A percentile compares a stretch with the other conserved stretches of the same genome.
These are phyloP conservation scores for Lodderomyces theae DNA, from an alignment of 1,139 yeast species.

Conservation along the genomic window DNA sequence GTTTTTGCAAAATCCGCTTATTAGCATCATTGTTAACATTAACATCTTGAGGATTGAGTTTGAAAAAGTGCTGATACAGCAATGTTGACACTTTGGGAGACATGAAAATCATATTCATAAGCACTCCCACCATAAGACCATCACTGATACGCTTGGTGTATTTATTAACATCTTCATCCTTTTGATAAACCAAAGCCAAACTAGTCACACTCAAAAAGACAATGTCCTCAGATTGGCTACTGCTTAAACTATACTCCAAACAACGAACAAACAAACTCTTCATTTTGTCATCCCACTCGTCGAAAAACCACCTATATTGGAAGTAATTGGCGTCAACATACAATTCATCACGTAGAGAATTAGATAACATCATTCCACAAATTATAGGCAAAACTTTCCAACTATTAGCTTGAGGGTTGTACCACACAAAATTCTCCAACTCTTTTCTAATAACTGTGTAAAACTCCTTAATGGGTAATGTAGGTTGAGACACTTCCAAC, in stretches of 20 bases:
- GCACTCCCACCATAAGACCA: constrained; percentile 22
- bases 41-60: constrained; percentile 8
- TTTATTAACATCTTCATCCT: constrained; percentile 21
- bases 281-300: constrained; percentile 30
- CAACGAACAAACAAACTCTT: constrained; percentile 23
- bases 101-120: constrained; percentile 24
- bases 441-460: constrained; percentile 43
- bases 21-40: constrained; percentile 17
- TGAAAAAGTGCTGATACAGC: constrained; percentile 22
- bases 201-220: constrained; percentile 32
- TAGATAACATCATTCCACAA: constrained; percentile 51
- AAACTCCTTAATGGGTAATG: constrained; percentile 53
- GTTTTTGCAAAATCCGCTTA: constrained; percentile 27
- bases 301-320: constrained; percentile 34
- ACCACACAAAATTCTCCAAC: constrained; percentile 30
- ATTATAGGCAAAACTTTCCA: constrained; percentile 61
- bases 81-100: constrained; percentile 14
- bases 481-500: constrained; percentile 58
- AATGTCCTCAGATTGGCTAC: constrained; percentile 23
- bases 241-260: constrained; percentile 26
- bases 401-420: constrained; percentile 29
- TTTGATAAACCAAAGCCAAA: constrained; percentile 29
- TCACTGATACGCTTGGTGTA: constrained; percentile 27
- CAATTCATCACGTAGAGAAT: constrained; percentile 34
- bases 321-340: constrained; percentile 25